Base-by-base conservation (phyloP, 2,329 filamentous ascomycete genomes). In the Colletotrichum sp. region DNA sequence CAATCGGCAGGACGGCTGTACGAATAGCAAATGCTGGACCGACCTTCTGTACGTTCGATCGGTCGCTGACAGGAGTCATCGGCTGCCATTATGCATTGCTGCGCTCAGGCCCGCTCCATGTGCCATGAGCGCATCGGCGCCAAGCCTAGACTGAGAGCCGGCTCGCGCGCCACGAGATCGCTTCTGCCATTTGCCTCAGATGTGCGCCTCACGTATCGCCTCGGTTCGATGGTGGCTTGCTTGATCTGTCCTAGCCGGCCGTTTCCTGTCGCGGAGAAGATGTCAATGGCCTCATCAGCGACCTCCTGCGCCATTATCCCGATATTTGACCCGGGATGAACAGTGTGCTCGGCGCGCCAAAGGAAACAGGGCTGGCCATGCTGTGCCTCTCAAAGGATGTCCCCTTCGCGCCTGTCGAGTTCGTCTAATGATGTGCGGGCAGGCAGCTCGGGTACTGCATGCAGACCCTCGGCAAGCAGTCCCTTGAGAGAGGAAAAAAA, bases 321-420 rank as follows among this genome's bases (percentile, higher is more conserved):
- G 25, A n/a, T 16, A 62, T 52, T 19, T 7, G 34, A 7, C 25
- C 13, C 44, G 55, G 63, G 22, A 61, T 52, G 64, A 49, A 75
- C 64, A 49, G 32, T 63, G 64, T 49, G 55, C 69, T 72, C 25
- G 63, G 69, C 32, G 32, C 36, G 6, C 6, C n/a, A 52, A 39
- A 34, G 44, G 62, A 62, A 63, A 36, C 73, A 76, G 64, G 73
- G 73, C 70, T 27, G 39, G 59, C 73, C 73, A 76, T 76, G 73
- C 44, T 9, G 27, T 57, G 16, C 6, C 59, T 30, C 39, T 65
- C 70, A 36, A 27, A 57, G 57, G 64, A 69, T 76, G 57, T 69
- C 70, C 73, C 70, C 63, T 44, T 64, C 64, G 39, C 62, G 63
- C 15, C 57, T 27, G 22, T 39, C 39, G 63, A 72, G 74, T 74